A percentile compares a stretch with the other conserved stretches of the same genome.
phyloP scores from a whole-genome alignment of 768 basidiomycete species.

The Suillus americanus region DNA sequence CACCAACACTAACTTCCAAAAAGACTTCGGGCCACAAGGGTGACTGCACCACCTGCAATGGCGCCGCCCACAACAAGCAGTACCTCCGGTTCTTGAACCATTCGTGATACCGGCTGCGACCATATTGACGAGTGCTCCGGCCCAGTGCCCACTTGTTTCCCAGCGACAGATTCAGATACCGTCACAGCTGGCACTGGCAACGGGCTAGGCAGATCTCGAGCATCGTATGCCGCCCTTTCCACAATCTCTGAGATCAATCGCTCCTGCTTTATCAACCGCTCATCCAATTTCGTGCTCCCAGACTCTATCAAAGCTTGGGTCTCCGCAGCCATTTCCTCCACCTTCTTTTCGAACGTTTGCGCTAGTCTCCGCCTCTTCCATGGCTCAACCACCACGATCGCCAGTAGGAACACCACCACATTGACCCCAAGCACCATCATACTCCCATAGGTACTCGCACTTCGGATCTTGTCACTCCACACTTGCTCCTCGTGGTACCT shows the following conservation, averaged over 20 bases:
- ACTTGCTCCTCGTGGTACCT: conserved; percentile 99
- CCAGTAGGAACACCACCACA: conserved; percentile 84
- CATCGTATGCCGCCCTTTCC: conserved; percentile 14
- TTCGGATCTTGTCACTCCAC: conserved; percentile 98
- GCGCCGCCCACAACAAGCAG: conserved; percentile 31
- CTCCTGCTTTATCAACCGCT: conserved; percentile 50
- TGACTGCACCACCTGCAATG: conserved; percentile 25
- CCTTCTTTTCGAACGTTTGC: conserved; percentile 85
- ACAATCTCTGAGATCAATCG: conserved; percentile 30
- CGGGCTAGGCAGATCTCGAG: conserved; percentile 10
- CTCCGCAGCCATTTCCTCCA: conserved; percentile 51
- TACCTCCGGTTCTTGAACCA: conserved; percentile 20
- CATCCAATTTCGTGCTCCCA: conserved; percentile 47
- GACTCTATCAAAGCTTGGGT: conserved; percentile 44
- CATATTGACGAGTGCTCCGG: not conserved
- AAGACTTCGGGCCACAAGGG: conserved; percentile 22
- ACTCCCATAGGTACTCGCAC: conserved; percentile 91
- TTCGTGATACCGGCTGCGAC: conserved; percentile 13
- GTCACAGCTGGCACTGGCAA: conserved; percentile 9
- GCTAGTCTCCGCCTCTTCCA: conserved; percentile 91
- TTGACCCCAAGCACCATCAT: conserved; percentile 86
- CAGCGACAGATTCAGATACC: not conserved
- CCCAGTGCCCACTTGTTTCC: not conserved
- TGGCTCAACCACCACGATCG: conserved; percentile 91
- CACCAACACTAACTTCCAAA: conserved; percentile 11